Base-by-base conservation (phyloP, 1,284 basidiomycete species). In the Megacollybia platyphylla region DNA sequence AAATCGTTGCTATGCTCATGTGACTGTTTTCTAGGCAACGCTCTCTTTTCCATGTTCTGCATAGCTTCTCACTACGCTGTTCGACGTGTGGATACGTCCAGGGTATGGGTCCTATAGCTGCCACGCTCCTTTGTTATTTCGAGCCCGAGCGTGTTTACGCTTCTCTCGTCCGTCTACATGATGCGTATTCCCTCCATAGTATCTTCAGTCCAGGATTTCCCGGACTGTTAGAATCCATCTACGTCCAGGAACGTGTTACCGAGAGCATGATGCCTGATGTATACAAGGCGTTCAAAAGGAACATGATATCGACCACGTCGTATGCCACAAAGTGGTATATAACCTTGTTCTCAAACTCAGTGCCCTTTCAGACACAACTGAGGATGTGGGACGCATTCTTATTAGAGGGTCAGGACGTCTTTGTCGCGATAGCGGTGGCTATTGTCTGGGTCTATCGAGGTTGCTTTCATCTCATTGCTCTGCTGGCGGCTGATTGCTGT, bases 261-360 rank as follows among this genome's bases (percentile, higher is more conserved):
- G 77, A 90, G 58, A 67, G 71, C 49, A 74, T 87, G 63, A 81
- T 97, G 78, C 94, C 96, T 0, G 77, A 77, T 27, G 82, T 98
- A n/a, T 90, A 86, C 52, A 67, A 66, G 26, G 78, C 84, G 13
- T 89, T 97, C 60, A 77, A 82, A 64, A 81, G 77, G 49, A 81
- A 96, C 52, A 85, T 79, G 73, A 85, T 99, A 49, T 87, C 85
- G 4, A 90, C 88, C 3, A 93, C 91, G 32, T 81, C 89, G 11
- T 99, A 94, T 61, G 94, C 91, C 27, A 97, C 94, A 1, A 97
- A 97, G 61, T 98, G 94, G 93, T 98, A 97, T 62, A 98, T 99
- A 59, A 98, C 96, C 2, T 68, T 98, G 11, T 94, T 93, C 54
- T 80, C 91, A 42, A 97, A 96, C 57, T 86, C 86, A 1, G 81